Base-by-base conservation (phyloP, 352 stramenopile genomes). In the Globisporangium rhizosaccharum region DNA sequence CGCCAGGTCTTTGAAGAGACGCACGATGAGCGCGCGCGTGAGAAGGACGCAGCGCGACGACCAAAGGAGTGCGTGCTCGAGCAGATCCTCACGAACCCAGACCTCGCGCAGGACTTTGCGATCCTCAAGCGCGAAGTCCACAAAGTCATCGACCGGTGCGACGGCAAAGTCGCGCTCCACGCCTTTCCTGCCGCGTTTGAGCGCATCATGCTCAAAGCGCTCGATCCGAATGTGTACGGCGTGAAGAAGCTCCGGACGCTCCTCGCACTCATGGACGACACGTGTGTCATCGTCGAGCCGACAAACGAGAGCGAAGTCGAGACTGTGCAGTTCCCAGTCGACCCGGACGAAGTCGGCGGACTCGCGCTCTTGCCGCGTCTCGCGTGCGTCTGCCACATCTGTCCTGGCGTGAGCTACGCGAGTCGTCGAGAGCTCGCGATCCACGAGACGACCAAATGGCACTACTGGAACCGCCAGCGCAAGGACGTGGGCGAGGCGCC, bases 241-340 rank as follows among this genome's bases (percentile, higher is more conserved):
- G 73, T 94, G 59, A 92, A 94, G 73, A 92, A 94, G 66, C 67
- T 94, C 65, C 72, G 78, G 15, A 88, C 73, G 6, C 53, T 90
- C 28, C 61, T 89, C 1, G 59, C 70, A 44, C 46, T 90, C 39
- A 68, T 92, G 67, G 66, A 82, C 51, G 75, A 88, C 47, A 67
- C 82, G 18, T 75, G 84, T 48, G 52, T 65, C 25, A 59, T 92
- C 8, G 74, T 84, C 4, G 70, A 68, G 23, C 79, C 79, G 2
- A 45, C 73, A 52, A 64, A 50, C 41, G 73, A 85, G 48, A 74
- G 63, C 11, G 79, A 92, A 18, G 53, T 79, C 30, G 79, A 92
- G 53, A 85, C 72, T 15, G 75, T 92, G 49, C 75, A 86, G 65
- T 73, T 90, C 17, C 73, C 74, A 11, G 61, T 71, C 0, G 73